Base-by-base conservation (phyloP, 225 moss, liverwort and hornwort species). In the Thuidium tamariscinum region DNA sequence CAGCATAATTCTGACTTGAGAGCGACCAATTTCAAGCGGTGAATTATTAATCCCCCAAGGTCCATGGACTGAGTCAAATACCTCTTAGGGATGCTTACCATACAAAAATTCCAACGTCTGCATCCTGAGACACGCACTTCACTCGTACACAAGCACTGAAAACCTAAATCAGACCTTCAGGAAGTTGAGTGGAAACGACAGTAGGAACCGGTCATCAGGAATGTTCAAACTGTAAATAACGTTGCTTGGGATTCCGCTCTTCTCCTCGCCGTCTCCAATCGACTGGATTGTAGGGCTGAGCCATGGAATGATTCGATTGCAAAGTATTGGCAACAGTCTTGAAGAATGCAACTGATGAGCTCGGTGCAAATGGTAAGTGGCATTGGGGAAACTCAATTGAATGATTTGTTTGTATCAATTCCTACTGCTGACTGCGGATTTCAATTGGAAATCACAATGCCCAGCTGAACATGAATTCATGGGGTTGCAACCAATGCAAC, bases 31-130 rank as follows among this genome's bases (percentile, higher is more conserved):
- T 51, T 51, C 15, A 15, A 51, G 51, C 16, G 19, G 20, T 20
- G n/a, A n/a, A 18, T 5, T 19, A 3, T 3, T n/a, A n/a, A 10
- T 2, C 10, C 10, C 3, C 36, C 36, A n/a, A n/a, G n/a, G n/a
- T n/a, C 11, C 10, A n/a, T 19, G 21, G 36, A 67, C 6, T 22
- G 37, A 39, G 14, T 42, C 44, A 27, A 70, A 3, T 27, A 16
- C 70, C 44, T 42, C 19, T n/a, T 9, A 5, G 9, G 16, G 29
- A 44, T 44, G 34, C 29, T 25, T 17, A 3, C 71, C 44, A 44
- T 44, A 29, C 44, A 71, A 7, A 16, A 29, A 44, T 4, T 29
- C 44, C 41, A 71, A 71, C 2, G 10, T 17, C 10, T 71, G 29
- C 10, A 44, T n/a, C n/a, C n/a, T n/a, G n/a, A n/a, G 27, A 44